Conservation (phyloP, 371 early-diverging fungal species). For the Mortierella sp. region DNA sequence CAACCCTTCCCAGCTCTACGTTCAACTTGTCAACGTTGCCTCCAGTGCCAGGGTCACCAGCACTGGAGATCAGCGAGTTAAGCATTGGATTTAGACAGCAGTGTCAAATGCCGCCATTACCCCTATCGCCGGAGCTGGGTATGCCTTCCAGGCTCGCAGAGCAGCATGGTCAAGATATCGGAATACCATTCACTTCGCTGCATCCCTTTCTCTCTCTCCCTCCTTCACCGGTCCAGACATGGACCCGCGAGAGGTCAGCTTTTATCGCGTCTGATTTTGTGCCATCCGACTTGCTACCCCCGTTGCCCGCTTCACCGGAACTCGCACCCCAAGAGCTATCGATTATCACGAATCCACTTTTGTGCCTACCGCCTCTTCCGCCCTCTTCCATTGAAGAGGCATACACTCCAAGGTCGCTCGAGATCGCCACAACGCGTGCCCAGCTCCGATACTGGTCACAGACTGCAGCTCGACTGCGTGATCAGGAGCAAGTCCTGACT, state of each 20-base stretch:
- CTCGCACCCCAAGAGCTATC: not conserved
- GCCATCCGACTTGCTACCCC: no score
- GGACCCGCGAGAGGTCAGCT: no score
- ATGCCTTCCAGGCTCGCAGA: not conserved
- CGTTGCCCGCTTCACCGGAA: no score
- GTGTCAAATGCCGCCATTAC: no score
- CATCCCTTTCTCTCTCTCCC: not conserved
- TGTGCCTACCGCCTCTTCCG: not conserved
- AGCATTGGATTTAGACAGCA: no score
- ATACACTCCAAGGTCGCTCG: conserved; percentile 13
- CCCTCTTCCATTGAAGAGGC: not conserved
- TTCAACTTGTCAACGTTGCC: no score
- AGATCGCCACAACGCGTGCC: conserved; percentile 1
- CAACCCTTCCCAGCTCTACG: no score
- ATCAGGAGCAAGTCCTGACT: conserved; percentile 22
- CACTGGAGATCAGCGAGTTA: no score
- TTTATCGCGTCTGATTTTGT: no score
- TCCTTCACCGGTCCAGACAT: not conserved
- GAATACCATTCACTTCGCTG: no score
- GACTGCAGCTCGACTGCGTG: conserved; percentile 14
- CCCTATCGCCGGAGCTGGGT: not conserved
- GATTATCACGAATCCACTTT: not conserved
- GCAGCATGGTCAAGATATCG: not conserved
- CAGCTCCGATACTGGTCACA: conserved; percentile 27
- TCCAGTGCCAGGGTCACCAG: no score